Conservation (phyloP, 805 yeast species). For the Wickerhamomyces chaumierensis region DNA sequence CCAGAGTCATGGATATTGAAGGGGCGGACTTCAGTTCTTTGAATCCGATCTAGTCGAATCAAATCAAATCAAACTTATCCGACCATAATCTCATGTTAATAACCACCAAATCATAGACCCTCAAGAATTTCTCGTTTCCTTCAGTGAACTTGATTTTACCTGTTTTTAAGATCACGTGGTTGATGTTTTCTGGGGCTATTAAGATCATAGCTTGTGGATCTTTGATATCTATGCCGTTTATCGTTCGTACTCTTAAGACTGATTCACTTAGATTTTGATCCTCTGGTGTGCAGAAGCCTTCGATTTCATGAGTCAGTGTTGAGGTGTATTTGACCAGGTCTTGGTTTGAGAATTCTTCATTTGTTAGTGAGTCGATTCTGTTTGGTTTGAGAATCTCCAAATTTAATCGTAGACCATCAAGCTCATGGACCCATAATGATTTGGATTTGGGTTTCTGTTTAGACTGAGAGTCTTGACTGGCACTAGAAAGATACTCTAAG, state of each 20-base stretch:
- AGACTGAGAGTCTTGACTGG: not conserved
- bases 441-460: not conserved
- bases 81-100: conserved; percentile 6
- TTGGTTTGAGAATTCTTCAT: conserved; percentile 23
- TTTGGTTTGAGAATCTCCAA: conserved; percentile 35
- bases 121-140: conserved; percentile 1
- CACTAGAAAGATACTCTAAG: not conserved
- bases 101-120: conserved; percentile 6
- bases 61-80: not conserved
- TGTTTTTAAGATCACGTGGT: no score
- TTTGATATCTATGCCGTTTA: conserved; percentile 15
- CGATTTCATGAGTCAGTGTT: conserved; percentile 2
- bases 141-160: not conserved
- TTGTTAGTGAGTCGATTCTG: conserved; percentile 24
- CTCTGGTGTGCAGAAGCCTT: conserved; percentile 6
- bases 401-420: conserved; percentile 31
- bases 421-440: conserved; percentile 9
- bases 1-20: no score
- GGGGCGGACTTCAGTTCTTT: no score
- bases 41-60: no score
- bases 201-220: conserved; percentile 3
- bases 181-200: conserved; percentile 4
- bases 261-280: conserved; percentile 7
- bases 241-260: conserved; percentile 9
- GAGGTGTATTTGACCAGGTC: conserved; percentile 9